These are phyloP conservation scores for Paratinospora sagittata DNA, from an alignment of 164 flowering plant species.

Conservation along the genomic window DNA sequence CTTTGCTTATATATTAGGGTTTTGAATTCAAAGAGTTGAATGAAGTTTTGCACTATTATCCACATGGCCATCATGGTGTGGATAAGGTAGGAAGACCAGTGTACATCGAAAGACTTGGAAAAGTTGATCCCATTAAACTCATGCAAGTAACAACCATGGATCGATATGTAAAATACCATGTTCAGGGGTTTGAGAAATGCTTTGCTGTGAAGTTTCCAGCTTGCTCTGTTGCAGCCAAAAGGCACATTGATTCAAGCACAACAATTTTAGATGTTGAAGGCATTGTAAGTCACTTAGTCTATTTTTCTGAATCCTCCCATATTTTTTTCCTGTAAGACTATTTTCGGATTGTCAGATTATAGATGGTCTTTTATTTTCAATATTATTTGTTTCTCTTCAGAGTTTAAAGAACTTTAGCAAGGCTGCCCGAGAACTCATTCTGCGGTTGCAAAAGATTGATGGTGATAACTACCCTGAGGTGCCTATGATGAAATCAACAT, in stretches of 20 bases:
- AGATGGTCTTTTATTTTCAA: too few relatives aligned
- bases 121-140: conserved; percentile 56
- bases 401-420: conserved; percentile 68
- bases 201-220: conserved; percentile 69
- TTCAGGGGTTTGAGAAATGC: conserved; percentile 66
- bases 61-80: conserved; percentile 83
- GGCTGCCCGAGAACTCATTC: conserved; percentile 67
- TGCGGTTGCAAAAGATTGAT: conserved; percentile 82
- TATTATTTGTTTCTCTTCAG: too few relatives aligned
- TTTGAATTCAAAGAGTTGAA: conserved; percentile 57
- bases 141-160: conserved; percentile 72
- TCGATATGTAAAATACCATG: conserved; percentile 67
- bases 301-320: too few relatives aligned
- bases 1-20: conserved; percentile 38
- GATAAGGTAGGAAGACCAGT: conserved; percentile 80
- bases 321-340: too few relatives aligned
- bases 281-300: too few relatives aligned
- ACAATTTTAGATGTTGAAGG: conserved; percentile 83
- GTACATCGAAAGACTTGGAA: conserved; percentile 67
- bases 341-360: too few relatives aligned
- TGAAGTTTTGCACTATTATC: conserved; percentile 60
- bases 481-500: too few relatives aligned
- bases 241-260: conserved; percentile 61
- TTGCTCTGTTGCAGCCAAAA: conserved; percentile 72
- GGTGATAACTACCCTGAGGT: conserved; percentile 93